A percentile compares a stretch with the other conserved stretches of the same genome.
Conservation (phyloP, 1,284 basidiomycete genomes). For the Pyrrhoderma noxium region DNA sequence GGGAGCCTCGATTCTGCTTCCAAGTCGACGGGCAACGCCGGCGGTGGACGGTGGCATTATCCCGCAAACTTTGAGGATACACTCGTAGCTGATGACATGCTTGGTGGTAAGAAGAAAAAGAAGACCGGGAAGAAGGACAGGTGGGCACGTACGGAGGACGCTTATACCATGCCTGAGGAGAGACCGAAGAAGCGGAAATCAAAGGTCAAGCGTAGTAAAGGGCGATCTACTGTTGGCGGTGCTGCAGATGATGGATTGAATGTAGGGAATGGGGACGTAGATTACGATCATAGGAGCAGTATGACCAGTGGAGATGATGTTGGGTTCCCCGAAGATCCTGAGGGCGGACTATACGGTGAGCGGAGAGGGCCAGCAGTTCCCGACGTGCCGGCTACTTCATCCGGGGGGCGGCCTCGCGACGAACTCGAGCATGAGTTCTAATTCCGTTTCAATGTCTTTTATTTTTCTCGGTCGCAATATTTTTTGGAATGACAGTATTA, state of each 20-base stretch:
- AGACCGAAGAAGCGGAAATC: constrained; percentile 40
- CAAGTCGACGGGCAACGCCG: constrained; percentile 22
- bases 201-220: constrained; percentile 42
- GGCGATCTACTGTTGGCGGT: constrained; percentile 32
- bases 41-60: constrained; percentile 59
- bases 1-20: constrained; percentile 33
- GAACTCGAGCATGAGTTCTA: constrained; percentile 45
- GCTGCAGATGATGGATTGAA: constrained; percentile 5
- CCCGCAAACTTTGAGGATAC: constrained; percentile 62
- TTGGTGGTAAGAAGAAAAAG: constrained; percentile 30
- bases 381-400: constrained; percentile 19
- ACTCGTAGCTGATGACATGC: not conserved
- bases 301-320: constrained; percentile 21
- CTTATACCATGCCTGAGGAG: constrained; percentile 49
- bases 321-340: constrained; percentile 65
- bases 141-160: constrained; percentile 78
- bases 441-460: constrained; percentile 4
- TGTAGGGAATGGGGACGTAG: constrained; percentile 26
- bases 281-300: constrained; percentile 37
- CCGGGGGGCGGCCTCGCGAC: constrained; percentile 27
- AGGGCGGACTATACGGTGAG: constrained; percentile 55
- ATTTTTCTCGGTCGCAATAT: not conserved
- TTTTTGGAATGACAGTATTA: no score
- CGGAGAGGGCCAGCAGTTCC: constrained; percentile 20
- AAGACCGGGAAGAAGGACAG: constrained; percentile 75